Conservation (phyloP, 2,329 filamentous ascomycete species). For the Paraphaeosphaeria minitans region DNA sequence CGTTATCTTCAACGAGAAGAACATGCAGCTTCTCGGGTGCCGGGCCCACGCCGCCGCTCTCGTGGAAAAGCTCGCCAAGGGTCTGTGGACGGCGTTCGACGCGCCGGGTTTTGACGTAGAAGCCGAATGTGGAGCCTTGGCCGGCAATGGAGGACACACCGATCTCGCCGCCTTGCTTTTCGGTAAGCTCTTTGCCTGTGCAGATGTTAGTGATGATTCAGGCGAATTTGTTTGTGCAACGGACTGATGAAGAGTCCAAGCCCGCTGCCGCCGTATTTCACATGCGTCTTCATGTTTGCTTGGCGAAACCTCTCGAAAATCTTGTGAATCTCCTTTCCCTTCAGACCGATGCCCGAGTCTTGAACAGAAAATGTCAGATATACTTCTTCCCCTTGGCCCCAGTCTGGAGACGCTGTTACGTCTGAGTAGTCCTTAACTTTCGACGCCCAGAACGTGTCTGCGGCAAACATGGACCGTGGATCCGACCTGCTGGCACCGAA, state of each 20-base stretch:
- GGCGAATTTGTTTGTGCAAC: neutral
- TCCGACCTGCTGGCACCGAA: constrained; percentile 39
- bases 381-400: constrained; percentile 46
- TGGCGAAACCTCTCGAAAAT: constrained; percentile 46
- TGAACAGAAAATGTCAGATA: constrained; percentile 47
- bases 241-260: constrained; percentile 51
- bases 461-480: constrained; percentile 33
- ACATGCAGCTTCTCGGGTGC: constrained; percentile 28
- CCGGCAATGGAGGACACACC: constrained; percentile 48
- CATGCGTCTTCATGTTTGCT: constrained; percentile 44
- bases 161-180: constrained; percentile 54
- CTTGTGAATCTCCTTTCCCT: constrained; percentile 45
- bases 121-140: constrained; percentile 50
- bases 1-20: constrained; percentile 47
- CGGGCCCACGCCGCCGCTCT: constrained; percentile 11
- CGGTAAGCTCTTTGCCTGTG: constrained; percentile 47
- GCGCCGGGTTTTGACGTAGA: constrained; percentile 49
- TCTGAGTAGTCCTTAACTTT: constrained; percentile 27
- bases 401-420: constrained; percentile 38
- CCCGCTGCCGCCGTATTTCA: constrained; percentile 52
- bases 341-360: constrained; percentile 51
- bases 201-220: neutral
- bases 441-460: constrained; percentile 39
- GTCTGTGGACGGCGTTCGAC: constrained; percentile 21
- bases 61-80: constrained; percentile 15